These are phyloP conservation scores for Botrytis deweyae DNA, from an alignment of 2,329 filamentous ascomycete species.

Conservation along the genomic window DNA sequence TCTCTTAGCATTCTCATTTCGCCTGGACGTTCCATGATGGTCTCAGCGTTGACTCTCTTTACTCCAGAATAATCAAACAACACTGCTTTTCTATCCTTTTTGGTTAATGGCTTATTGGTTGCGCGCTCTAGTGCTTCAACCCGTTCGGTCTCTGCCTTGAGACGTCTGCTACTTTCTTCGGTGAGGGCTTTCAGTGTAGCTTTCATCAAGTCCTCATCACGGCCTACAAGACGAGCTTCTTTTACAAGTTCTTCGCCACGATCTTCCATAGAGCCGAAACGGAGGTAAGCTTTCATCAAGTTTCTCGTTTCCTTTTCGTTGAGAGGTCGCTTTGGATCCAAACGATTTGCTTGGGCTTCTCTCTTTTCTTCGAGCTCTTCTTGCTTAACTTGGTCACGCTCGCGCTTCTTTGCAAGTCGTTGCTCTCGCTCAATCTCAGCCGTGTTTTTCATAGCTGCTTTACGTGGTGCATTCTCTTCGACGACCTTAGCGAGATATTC, in stretches of 20 bases:
- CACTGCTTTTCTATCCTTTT: slow-evolving; percentile 97
- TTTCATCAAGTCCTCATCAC: slow-evolving; percentile 78
- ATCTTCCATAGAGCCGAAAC: slow-evolving; percentile 87
- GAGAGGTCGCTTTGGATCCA: slow-evolving; percentile 85
- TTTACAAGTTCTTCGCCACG: slow-evolving; percentile 82
- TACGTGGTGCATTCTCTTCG: slow-evolving; percentile 82
- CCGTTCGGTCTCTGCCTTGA: slow-evolving; percentile 69
- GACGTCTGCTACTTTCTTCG: slow-evolving; percentile 67
- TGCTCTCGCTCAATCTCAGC: slow-evolving; percentile 63
- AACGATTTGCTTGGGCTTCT: slow-evolving; percentile 70
- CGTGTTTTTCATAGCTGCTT: slow-evolving; percentile 58
- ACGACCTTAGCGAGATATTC: slow-evolving; percentile 79
- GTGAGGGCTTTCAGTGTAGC: slow-evolving; percentile 67
- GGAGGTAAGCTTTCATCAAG: slow-evolving; percentile 84
- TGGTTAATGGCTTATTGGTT: slow-evolving; percentile 77
- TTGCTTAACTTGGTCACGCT: slow-evolving; percentile 66
- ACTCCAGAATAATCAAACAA: slow-evolving; percentile 92
- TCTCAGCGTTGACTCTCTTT: slow-evolving; percentile 94
- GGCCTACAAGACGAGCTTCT: slow-evolving; percentile 79
- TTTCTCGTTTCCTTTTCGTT: slow-evolving; percentile 92
- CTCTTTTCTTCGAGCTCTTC: slow-evolving; percentile 63
- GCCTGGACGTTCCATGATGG: slow-evolving; percentile 83
- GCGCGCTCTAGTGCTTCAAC: slow-evolving; percentile 65
- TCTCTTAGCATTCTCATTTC: slow-evolving; percentile 84
- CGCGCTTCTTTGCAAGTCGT: slow-evolving; percentile 63